A percentile compares a stretch with the other conserved stretches of the same genome.
These are phyloP conservation scores for Cryphonectria carpinicola DNA, from an alignment of 2,329 filamentous ascomycete genomes.

Conservation along the genomic window DNA sequence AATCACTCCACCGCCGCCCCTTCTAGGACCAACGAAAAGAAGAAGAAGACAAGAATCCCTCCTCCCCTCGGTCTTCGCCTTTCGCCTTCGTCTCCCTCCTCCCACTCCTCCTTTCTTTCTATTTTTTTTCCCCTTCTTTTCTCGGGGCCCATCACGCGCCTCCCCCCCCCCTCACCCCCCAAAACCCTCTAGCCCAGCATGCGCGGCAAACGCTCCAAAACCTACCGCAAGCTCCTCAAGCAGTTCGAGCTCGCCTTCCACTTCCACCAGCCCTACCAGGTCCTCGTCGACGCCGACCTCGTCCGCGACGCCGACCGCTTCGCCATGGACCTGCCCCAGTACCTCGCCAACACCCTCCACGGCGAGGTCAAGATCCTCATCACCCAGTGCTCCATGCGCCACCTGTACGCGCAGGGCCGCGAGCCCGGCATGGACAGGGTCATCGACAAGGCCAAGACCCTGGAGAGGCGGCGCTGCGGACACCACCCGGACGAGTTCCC, in stretches of 20 bases:
- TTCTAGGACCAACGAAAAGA: background rate
- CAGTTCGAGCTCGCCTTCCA: slow-evolving; percentile 86
- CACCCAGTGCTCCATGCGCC: slow-evolving; percentile 69
- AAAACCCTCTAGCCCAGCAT: slow-evolving; percentile 37
- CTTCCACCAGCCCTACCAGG: slow-evolving; percentile 93
- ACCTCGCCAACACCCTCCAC: slow-evolving; percentile 48
- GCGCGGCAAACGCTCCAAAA: slow-evolving; percentile 57
- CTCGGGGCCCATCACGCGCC: background rate
- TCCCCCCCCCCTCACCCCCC: too few species aligned
- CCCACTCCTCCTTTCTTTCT: background rate
- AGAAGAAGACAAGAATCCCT: background rate
- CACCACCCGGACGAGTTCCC: slow-evolving; percentile 75
- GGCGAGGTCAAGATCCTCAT: slow-evolving; percentile 82
- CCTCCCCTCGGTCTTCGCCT: background rate
- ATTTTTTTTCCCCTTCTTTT: background rate
- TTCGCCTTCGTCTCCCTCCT: background rate
- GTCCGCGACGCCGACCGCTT: slow-evolving; percentile 79
- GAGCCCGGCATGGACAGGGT: slow-evolving; percentile 59
- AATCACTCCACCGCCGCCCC: background rate
- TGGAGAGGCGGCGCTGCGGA: slow-evolving; percentile 76
- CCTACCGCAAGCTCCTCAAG: slow-evolving; percentile 84
- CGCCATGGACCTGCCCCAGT: slow-evolving; percentile 77
- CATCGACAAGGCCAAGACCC: slow-evolving; percentile 73
- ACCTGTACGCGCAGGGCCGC: slow-evolving; percentile 68
- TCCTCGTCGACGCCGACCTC: slow-evolving; percentile 85